Conservation (phyloP, 2,329 filamentous ascomycete species). For the Pseudogymnoascus sp. region DNA sequence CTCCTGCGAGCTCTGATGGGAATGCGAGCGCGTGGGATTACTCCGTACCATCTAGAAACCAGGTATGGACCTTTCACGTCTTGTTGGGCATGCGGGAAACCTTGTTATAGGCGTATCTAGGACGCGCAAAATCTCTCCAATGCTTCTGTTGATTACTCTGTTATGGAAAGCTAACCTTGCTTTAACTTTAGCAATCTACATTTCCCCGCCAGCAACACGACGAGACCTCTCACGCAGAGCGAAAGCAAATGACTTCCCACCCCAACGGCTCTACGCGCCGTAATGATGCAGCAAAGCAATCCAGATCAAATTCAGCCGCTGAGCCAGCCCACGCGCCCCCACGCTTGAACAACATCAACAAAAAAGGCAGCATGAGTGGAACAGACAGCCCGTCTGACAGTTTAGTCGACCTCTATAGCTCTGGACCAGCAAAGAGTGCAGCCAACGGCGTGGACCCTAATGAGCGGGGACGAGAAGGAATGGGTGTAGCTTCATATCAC, state of each 20-base stretch:
- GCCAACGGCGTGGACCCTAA: constrained; percentile 27
- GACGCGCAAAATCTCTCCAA: not conserved
- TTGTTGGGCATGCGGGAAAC: not conserved
- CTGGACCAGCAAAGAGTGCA: constrained; percentile 19
- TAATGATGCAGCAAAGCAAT: not conserved
- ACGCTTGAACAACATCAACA: constrained; percentile 32
- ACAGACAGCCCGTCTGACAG: constrained; percentile 41
- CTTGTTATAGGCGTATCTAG: not conserved
- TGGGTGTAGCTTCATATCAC: constrained; percentile 8
- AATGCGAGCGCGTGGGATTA: constrained; percentile 29
- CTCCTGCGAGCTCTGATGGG: constrained; percentile 29
- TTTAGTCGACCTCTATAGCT: constrained; percentile 39
- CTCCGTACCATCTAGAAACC: constrained; percentile 25
- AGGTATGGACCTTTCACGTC: constrained; percentile 22
- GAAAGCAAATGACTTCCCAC: constrained; percentile 6
- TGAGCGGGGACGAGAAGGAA: constrained; percentile 21
- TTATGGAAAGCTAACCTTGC: not conserved
- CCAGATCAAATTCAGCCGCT: constrained; percentile 14
- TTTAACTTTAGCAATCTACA: not conserved
- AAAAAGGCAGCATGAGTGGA: constrained; percentile 38
- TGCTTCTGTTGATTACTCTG: not conserved
- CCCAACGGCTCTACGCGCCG: constrained; percentile 9
- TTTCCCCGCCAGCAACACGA: not conserved
- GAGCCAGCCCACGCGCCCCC: constrained; percentile 32
- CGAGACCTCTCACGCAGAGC: not conserved